These are phyloP conservation scores for Ziziphus jujuba DNA, from an alignment of 306 rosid genomes.

Conservation along the genomic window DNA sequence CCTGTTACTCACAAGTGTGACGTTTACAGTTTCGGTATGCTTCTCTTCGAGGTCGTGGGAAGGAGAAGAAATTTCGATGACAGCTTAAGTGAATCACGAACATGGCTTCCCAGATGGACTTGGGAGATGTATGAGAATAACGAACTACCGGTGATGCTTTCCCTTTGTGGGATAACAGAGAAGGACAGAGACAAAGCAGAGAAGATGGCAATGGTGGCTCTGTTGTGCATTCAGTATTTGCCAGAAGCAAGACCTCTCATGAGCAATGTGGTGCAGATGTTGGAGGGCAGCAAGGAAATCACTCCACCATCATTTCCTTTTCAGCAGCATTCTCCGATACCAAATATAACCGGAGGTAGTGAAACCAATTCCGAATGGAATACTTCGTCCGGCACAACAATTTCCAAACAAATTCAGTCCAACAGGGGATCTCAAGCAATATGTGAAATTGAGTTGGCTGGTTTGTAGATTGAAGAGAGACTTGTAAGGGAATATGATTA, in stretches of 20 bases:
- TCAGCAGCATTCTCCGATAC: not conserved
- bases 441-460: constrained; percentile 32
- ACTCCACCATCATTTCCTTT: not conserved
- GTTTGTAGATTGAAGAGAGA: not conserved
- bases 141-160: not conserved
- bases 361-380: constrained; percentile 25
- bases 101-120: constrained; percentile 18
- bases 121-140: constrained; percentile 8
- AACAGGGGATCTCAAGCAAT: not conserved
- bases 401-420: not conserved
- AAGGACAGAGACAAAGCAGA: constrained; percentile 7
- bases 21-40: constrained; percentile 23
- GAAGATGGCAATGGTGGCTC: constrained; percentile 11
- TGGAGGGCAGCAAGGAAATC: constrained; percentile 6
- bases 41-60: constrained; percentile 18
- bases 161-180: constrained; percentile 4
- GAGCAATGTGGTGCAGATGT: constrained; percentile 26
- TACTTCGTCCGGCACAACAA: constrained; percentile 24
- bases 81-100: not conserved
- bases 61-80: constrained; percentile 1
- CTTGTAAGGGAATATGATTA: too few relatives aligned
- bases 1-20: constrained; percentile 19
- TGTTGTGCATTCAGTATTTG: constrained; percentile 13
- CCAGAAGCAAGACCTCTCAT: constrained; percentile 14
- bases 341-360: constrained; percentile 2